A percentile compares a stretch with the other conserved stretches of the same genome.
Conservation (phyloP, 495 filamentous ascomycete genomes). For the Penicillium ucsense region DNA sequence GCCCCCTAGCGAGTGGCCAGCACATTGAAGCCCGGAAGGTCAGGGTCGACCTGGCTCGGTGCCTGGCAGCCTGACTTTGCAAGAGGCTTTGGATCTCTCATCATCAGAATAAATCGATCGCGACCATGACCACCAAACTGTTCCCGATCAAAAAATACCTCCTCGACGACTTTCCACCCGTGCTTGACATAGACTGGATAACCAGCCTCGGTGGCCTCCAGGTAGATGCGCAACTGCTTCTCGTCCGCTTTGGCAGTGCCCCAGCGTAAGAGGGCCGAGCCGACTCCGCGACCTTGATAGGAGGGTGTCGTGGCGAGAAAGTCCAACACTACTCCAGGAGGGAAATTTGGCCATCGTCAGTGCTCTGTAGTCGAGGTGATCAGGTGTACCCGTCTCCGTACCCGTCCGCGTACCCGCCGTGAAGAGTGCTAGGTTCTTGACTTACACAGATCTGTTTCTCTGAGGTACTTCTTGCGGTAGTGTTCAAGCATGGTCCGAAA, state of each 20-base stretch:
- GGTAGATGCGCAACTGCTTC: conserved; percentile 34
- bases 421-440: too few species aligned
- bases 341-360: neutral
- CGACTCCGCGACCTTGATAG: conserved; percentile 42
- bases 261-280: conserved; percentile 37
- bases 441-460: conserved; percentile 17
- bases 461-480: conserved; percentile 8
- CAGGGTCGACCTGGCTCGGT: too few species aligned
- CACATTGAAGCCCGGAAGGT: too few species aligned
- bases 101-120: conserved; percentile 15
- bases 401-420: too few species aligned
- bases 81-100: conserved; percentile 12
- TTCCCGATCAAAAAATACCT: conserved; percentile 20
- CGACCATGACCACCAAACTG: conserved; percentile 14
- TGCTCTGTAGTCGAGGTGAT: too few species aligned
- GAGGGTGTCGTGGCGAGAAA: conserved; percentile 35
- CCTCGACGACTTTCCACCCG: conserved; percentile 40
- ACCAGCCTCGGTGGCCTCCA: conserved; percentile 46
- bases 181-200: conserved; percentile 42
- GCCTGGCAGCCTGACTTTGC: neutral
- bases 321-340: conserved; percentile 23
- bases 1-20: too few species aligned
- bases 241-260: conserved; percentile 41
- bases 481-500: conserved; percentile 11
- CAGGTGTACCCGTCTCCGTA: too few species aligned